Evolutionary conservation across 345 rosid species (phyloP).

Genomic region (Eutrema heterophyllum): DNA sequence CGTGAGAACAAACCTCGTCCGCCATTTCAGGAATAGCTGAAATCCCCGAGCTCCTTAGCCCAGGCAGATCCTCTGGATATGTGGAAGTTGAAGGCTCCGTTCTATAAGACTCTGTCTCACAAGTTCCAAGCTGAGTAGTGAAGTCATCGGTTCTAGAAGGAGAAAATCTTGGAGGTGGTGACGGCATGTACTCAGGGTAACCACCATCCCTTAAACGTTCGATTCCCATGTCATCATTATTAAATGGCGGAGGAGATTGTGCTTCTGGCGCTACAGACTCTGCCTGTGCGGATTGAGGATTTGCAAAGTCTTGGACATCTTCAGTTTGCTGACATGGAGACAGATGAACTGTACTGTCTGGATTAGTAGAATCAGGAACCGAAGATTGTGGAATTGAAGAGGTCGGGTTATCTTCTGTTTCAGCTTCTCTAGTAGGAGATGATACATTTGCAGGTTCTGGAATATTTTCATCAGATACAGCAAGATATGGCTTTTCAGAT

Average conservation of each 20-base stretch:
- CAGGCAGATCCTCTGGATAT: slow-evolving; percentile 27
- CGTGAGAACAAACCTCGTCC: slow-evolving; percentile 43
- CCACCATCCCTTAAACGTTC: slow-evolving; percentile 45
- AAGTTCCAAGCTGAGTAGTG: slow-evolving; percentile 33
- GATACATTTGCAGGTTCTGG: slow-evolving; percentile 23
- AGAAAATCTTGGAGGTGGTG: slow-evolving; percentile 32
- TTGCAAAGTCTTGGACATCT: slow-evolving; percentile 18
- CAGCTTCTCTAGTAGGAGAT: slow-evolving; percentile 29
- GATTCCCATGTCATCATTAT: slow-evolving; percentile 38
- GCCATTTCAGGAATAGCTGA: slow-evolving; percentile 54
- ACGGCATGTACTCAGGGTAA: slow-evolving; percentile 30
- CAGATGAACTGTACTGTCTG: slow-evolving; percentile 5
- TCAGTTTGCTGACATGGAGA: slow-evolving; percentile 26
- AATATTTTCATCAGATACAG: slow-evolving; percentile 33
- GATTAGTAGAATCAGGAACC: slow-evolving; percentile 8
- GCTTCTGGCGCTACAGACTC: slow-evolving; percentile 25
- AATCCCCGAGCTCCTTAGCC: slow-evolving; percentile 37
- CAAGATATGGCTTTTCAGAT: slow-evolving; percentile 26
- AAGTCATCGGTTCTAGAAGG: slow-evolving; percentile 44
- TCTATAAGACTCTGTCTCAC: slow-evolving; percentile 36
- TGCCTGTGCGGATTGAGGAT: slow-evolving; percentile 25
- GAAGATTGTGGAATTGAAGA: too few species aligned
- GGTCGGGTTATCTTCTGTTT: slow-evolving; percentile 15
- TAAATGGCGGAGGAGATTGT: slow-evolving; percentile 20
- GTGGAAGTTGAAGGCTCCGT: slow-evolving; percentile 52